Evolutionary conservation across 2,329 filamentous ascomycete genomes (phyloP).

Genomic region (Diaporthe nobilis): DNA sequence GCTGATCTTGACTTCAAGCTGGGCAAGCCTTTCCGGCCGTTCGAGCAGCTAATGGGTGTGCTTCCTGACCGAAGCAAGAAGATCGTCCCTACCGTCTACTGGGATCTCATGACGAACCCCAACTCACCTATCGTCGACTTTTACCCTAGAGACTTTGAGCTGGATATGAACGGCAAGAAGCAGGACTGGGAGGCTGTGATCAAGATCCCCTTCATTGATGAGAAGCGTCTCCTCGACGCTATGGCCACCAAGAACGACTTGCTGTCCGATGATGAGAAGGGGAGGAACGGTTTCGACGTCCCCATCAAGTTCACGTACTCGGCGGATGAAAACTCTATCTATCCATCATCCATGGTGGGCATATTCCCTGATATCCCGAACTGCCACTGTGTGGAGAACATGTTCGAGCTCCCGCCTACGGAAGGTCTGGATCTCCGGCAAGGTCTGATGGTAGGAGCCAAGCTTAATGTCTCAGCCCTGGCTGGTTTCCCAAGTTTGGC

Average conservation of each 20-base stretch:
- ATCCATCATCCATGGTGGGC: slow-evolving; percentile 88
- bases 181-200: slow-evolving; percentile 99
- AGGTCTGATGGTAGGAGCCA: slow-evolving; percentile 86
- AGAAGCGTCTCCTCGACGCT: slow-evolving; percentile 84
- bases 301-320: slow-evolving; percentile 94
- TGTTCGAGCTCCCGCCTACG: slow-evolving; percentile 93
- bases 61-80: slow-evolving; percentile 97
- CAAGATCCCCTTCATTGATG: slow-evolving; percentile 99
- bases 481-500: slow-evolving; percentile 95
- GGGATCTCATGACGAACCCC: slow-evolving; percentile 91
- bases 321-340: slow-evolving; percentile 81
- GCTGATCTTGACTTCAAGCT: slow-evolving; percentile 94
- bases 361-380: slow-evolving; percentile 90
- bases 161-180: slow-evolving; percentile 99
- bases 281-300: slow-evolving; percentile 91
- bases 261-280: slow-evolving; percentile 83
- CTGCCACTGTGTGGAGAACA: slow-evolving; percentile 95
- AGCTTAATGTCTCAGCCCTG: slow-evolving; percentile 85
- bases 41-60: slow-evolving; percentile 98
- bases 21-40: slow-evolving; percentile 94
- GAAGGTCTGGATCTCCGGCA: slow-evolving; percentile 90
- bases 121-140: slow-evolving; percentile 97
- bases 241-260: slow-evolving; percentile 88
- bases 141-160: slow-evolving; percentile 94
- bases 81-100: slow-evolving; percentile 90